phyloP scores from a whole-genome alignment of 805 yeast species.

The Maudiozyma barnettii region DNA sequence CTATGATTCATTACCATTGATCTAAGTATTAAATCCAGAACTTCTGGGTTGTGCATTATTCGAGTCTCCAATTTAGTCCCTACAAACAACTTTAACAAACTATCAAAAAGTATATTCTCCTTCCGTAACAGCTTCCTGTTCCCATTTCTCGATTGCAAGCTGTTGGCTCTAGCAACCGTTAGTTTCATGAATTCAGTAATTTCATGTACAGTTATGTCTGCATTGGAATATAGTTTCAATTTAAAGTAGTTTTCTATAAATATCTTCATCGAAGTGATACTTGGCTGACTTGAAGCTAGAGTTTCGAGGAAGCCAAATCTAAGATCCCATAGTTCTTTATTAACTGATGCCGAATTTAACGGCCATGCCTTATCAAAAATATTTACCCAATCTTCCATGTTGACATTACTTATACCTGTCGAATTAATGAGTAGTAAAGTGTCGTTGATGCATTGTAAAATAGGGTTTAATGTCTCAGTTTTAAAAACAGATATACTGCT shows the following conservation, averaged over 20 bases:
- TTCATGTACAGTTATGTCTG: constrained; percentile 11
- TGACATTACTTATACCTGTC: neutral
- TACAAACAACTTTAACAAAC: constrained; percentile 9
- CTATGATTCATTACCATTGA: constrained; percentile 11
- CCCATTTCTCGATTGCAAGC: neutral
- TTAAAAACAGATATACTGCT: neutral
- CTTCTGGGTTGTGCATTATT: constrained; percentile 11
- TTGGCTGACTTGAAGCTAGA: constrained; percentile 10
- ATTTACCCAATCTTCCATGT: constrained; percentile 9
- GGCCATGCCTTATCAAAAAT: constrained; percentile 22
- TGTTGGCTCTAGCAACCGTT: neutral
- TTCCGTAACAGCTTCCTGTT: neutral
- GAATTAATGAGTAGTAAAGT: too few relatives aligned
- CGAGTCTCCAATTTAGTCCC: constrained; percentile 1
- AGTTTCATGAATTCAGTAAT: constrained; percentile 12
- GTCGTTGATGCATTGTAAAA: too few relatives aligned
- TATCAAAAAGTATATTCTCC: constrained; percentile 7
- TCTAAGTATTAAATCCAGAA: constrained; percentile 13
- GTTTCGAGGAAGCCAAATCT: constrained; percentile 13
- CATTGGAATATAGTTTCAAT: constrained; percentile 14
- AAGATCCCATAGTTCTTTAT: constrained; percentile 14
- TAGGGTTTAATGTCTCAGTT: too few relatives aligned
- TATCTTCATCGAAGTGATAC: constrained; percentile 4
- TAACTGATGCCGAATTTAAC: constrained; percentile 6
- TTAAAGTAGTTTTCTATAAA: constrained; percentile 15